Percentiles rank a stretch among this genome's conserved stretches.
Conservation (phyloP, 129 eudicot species). For the Saussurea involucrata region DNA sequence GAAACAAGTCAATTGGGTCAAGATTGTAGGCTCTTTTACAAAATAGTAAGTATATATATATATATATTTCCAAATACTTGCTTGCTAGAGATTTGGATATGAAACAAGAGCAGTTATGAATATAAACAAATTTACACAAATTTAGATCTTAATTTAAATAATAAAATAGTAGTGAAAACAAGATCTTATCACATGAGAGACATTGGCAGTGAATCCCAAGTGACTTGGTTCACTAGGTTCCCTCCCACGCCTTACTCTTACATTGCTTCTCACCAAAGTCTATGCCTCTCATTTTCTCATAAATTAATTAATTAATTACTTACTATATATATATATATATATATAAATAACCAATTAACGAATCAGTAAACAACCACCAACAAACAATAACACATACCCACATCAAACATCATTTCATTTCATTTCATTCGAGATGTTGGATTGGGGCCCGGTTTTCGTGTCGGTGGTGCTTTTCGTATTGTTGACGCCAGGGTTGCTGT, state of each 20-base stretch:
- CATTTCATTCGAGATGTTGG: slow-evolving; percentile 27
- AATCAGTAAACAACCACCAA: background rate
- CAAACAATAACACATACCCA: background rate
- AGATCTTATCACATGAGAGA: slow-evolving; percentile 19
- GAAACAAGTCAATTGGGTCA: no score
- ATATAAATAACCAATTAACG: background rate
- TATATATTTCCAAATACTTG: no score
- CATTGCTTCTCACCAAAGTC: slow-evolving; percentile 38
- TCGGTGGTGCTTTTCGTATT: slow-evolving; percentile 56
- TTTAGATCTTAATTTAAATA: no score
- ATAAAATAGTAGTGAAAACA: background rate
- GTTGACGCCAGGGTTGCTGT: slow-evolving; percentile 64
- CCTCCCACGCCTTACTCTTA: slow-evolving; percentile 17
- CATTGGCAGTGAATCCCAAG: slow-evolving; percentile 30
- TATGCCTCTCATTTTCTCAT: slow-evolving; percentile 15
- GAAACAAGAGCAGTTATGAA: no score
- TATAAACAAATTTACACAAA: no score
- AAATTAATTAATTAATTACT: no score
- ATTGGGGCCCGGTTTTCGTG: slow-evolving; percentile 71
- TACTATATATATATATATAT: background rate
- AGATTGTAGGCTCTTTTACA: no score
- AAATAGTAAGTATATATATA: no score
- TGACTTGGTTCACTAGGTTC: slow-evolving; percentile 27
- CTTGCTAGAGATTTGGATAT: no score
- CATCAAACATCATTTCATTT: background rate